These are phyloP conservation scores for Salix viminalis DNA, from an alignment of 345 rosid species.

Conservation along the genomic window DNA sequence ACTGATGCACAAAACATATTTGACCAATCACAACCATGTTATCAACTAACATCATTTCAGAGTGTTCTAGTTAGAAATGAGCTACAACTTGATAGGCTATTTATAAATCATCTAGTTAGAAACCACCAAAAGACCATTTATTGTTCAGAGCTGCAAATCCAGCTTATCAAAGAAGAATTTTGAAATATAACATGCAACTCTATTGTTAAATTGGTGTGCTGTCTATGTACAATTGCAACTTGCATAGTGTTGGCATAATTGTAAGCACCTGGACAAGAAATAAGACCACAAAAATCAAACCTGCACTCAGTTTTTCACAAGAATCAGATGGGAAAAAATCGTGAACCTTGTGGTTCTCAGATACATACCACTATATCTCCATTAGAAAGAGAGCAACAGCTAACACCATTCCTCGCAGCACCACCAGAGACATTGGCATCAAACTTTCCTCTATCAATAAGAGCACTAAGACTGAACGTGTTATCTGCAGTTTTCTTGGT, in stretches of 20 bases:
- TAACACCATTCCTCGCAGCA: conserved; percentile 67
- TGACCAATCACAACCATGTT: not conserved
- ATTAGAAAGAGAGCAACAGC: conserved; percentile 76
- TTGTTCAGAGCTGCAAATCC: not conserved
- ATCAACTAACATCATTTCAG: not conserved
- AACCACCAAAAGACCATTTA: not conserved
- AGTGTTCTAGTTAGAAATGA: not conserved
- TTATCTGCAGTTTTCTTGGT: conserved; percentile 23
- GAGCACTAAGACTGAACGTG: conserved; percentile 43
- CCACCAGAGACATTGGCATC: conserved; percentile 80
- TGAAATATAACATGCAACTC: conserved; percentile 2
- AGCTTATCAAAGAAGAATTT: not conserved
- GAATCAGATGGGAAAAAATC: not conserved
- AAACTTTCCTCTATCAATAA: conserved; percentile 77
- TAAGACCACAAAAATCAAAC: not conserved
- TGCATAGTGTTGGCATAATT: not conserved
- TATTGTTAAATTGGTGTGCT: not conserved
- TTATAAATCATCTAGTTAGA: not conserved
- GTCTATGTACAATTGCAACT: conserved; percentile 3
- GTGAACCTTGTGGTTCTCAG: conserved; percentile 23
- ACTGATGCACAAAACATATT: not conserved
- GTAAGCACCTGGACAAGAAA: not conserved
- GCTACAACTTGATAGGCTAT: not conserved
- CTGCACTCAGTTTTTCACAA: not conserved
- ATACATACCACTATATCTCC: conserved; percentile 94